A percentile compares a stretch with the other conserved stretches of the same genome.
Evolutionary conservation across 73 alveolate species (phyloP).

Genomic region (Uronychia setigera): DNA sequence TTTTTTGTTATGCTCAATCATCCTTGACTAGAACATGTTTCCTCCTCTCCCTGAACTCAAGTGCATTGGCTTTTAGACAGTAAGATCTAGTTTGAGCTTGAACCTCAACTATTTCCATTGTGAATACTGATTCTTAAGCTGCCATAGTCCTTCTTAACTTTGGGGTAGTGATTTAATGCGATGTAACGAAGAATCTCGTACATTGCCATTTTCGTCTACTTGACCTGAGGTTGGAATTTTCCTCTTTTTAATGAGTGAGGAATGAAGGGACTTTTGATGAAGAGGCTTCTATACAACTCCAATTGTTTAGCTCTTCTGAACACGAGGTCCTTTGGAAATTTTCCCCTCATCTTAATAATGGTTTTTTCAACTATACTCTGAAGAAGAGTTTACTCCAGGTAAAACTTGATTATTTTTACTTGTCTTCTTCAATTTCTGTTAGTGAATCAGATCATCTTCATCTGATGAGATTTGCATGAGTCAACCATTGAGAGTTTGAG

Average conservation of each 20-base stretch:
- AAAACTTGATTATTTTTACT: too few relatives aligned
- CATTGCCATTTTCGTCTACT: neutral
- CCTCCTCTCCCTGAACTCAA: neutral
- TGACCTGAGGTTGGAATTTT: neutral
- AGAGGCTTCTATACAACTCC: neutral
- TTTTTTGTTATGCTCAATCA: neutral
- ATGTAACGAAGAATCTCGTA: neutral
- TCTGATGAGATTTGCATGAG: too few relatives aligned
- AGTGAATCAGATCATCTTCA: too few relatives aligned
- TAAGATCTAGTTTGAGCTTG: neutral
- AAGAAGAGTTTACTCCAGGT: too few relatives aligned
- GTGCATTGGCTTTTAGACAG: neutral
- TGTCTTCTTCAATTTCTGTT: too few relatives aligned
- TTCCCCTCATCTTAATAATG: too few relatives aligned
- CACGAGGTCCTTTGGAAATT: too few relatives aligned
- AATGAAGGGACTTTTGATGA: neutral
- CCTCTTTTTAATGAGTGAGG: too few relatives aligned
- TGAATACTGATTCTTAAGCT: too few relatives aligned
- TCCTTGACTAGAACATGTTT: neutral
- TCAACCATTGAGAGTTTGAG: too few relatives aligned
- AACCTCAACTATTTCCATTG: neutral
- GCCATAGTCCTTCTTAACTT: neutral
- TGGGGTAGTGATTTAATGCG: neutral
- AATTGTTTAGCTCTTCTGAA: too few relatives aligned
- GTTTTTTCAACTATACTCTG: too few relatives aligned